phyloP scores from a whole-genome alignment of 352 stramenopile species.

The Globisporangium nodosum region DNA sequence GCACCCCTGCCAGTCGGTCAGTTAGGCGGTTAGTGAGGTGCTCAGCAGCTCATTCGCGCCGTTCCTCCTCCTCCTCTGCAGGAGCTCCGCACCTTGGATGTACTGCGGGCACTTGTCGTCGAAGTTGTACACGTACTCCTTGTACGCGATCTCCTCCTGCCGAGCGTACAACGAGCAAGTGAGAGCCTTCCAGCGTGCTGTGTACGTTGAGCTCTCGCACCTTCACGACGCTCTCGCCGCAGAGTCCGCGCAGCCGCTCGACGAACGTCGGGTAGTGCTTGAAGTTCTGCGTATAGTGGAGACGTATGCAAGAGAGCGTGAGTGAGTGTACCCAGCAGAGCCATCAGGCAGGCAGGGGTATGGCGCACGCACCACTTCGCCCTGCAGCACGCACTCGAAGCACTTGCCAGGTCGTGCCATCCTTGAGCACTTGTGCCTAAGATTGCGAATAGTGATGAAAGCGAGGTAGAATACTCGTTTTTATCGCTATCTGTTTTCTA shows the following conservation, averaged over 20 bases:
- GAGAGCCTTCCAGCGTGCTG: neutral
- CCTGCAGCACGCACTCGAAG: slow-evolving; percentile 80
- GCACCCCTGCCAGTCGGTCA: slow-evolving; percentile 32
- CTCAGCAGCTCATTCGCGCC: no score
- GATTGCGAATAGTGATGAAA: neutral
- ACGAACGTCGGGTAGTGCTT: slow-evolving; percentile 81
- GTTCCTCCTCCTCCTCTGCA: no score
- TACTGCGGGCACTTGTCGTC: slow-evolving; percentile 85
- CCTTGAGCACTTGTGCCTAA: neutral
- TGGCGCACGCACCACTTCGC: slow-evolving; percentile 57
- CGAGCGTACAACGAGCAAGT: neutral
- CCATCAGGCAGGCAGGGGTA: neutral
- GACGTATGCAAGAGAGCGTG: neutral
- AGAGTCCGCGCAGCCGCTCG: slow-evolving; percentile 68
- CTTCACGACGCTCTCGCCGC: slow-evolving; percentile 79
- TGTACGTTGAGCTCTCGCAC: slow-evolving; percentile 16
- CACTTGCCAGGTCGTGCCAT: slow-evolving; percentile 71
- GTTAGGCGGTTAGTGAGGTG: no score
- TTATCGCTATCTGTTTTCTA: neutral
- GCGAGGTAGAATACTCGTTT: neutral
- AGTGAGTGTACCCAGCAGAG: neutral
- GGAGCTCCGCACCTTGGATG: slow-evolving; percentile 41
- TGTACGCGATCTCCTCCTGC: slow-evolving; percentile 83
- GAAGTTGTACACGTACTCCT: slow-evolving; percentile 89
- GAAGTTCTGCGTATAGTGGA: slow-evolving; percentile 41